Percentiles rank a stretch among this genome's conserved stretches.
Conservation (phyloP, 2,329 filamentous ascomycete species). For the Colletotrichum melonis region DNA sequence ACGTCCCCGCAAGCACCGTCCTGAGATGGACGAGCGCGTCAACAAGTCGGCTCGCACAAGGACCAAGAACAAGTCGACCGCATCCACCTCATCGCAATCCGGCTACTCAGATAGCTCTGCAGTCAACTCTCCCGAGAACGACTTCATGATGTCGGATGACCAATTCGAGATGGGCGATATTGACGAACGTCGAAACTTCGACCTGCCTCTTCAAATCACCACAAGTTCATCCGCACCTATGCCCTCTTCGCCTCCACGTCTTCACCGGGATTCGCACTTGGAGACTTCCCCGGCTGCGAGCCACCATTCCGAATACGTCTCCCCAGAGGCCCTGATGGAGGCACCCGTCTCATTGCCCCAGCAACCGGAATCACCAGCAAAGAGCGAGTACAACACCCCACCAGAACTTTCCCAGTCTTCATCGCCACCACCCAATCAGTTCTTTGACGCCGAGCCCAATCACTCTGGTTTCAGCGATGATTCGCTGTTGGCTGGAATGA, state of each 20-base stretch:
- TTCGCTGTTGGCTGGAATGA: conserved; percentile 41
- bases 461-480: conserved; percentile 45
- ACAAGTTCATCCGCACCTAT: conserved; percentile 60
- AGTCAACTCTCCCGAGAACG: conserved; percentile 63
- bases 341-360: conserved; percentile 43
- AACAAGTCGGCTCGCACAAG: conserved; percentile 69
- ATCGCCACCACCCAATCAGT: conserved; percentile 63
- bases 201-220: conserved; percentile 41
- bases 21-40: conserved; percentile 65
- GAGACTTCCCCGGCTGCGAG: conserved; percentile 54
- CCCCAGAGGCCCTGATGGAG: conserved; percentile 58
- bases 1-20: conserved; percentile 70
- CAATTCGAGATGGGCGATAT: conserved; percentile 58
- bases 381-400: conserved; percentile 68
- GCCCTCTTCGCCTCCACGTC: conserved; percentile 43
- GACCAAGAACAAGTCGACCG: conserved; percentile 66
- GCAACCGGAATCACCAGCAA: conserved; percentile 59
- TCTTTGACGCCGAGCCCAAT: conserved; percentile 59
- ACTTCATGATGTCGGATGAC: conserved; percentile 50
- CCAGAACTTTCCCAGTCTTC: conserved; percentile 71
- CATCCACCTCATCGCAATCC: conserved; percentile 62
- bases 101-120: conserved; percentile 68
- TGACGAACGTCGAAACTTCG: conserved; percentile 32
- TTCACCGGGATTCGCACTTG: conserved; percentile 48
- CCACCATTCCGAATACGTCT: conserved; percentile 58